Evolutionary conservation across 2,329 filamentous ascomycete species (phyloP), one percentile per base, ranked within the genome.

Genomic region (Penicillium hordei): DNA sequence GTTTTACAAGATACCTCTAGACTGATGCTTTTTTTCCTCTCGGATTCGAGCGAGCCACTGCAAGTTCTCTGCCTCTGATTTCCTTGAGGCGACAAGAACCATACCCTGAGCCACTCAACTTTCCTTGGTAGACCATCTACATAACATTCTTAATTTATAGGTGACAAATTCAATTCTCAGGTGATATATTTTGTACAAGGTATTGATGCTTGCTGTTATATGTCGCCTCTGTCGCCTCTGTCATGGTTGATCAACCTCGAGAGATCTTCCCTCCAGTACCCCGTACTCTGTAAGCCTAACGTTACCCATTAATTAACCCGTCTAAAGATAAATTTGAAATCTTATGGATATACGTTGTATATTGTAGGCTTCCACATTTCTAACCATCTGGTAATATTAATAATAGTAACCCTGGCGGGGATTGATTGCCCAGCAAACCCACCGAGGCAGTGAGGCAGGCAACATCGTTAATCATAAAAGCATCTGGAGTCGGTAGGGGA

Each of bases 381-480:
- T 36, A 8, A 27, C 25, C 17, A 39, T 49, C 4, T 43, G 8
- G 12, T 17, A 5, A 19, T 13, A 49, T 52, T 60, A 53, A 59
- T 48, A 58, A 60, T 62, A 62, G 57, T 44, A 57, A 38, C 27
- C 29, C 15, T 33, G 38, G 40, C 34, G 6, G 29, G 39, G 42
- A 50, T 43, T 33, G 43, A 50, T 40, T 33, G 52, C 48, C 39
- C 25, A 38, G 33, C 13, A 25, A 45, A 34, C 33, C 49, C 44
- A 55, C 52, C 15, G 59, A 50, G 58, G 61, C 63, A 55, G 53
- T 59, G 61, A 57, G 36, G 44, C 52, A 65, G 63, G 63, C 63
- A 65, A 52, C 61, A 53, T 57, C 29, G 6, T 53, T 53, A 48
- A 53, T 36, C 5, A 3, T 17, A 9, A 39, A 40, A 34, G 1